Evolutionary conservation across 768 basidiomycete genomes (phyloP).

Genomic region (Amanita thiersii): DNA sequence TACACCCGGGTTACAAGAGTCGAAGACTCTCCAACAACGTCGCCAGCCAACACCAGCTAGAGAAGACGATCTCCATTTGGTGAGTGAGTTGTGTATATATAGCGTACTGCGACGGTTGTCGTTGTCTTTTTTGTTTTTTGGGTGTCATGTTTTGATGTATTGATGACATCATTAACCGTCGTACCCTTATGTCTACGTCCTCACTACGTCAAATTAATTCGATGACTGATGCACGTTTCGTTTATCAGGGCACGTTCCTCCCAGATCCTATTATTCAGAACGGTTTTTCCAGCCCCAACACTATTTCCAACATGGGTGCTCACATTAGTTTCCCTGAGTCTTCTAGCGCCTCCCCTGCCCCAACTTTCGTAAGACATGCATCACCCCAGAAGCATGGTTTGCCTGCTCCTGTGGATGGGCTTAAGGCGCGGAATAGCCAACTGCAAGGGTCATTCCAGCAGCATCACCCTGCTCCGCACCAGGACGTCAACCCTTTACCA

Average conservation of each 20-base stretch:
- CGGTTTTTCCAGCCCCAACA: neutral
- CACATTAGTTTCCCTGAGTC: conserved; percentile 4
- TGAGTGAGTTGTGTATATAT: conserved; percentile 1
- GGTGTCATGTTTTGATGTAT: neutral
- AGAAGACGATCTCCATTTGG: neutral
- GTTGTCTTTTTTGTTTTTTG: neutral
- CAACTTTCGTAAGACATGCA: neutral
- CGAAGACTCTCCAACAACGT: neutral
- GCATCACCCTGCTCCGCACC: conserved; percentile 13
- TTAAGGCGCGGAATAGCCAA: conserved; percentile 4
- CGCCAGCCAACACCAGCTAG: neutral
- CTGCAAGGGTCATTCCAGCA: conserved; percentile 7
- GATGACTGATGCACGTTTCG: neutral
- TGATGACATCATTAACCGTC: conserved; percentile 2
- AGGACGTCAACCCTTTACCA: conserved; percentile 17
- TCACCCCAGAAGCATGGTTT: conserved; percentile 2
- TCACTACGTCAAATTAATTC: neutral
- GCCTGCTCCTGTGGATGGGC: conserved; percentile 5
- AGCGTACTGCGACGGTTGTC: too few relatives aligned
- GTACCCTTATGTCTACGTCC: neutral
- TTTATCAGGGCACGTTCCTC: neutral
- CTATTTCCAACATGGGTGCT: conserved; percentile 8
- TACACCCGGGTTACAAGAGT: neutral
- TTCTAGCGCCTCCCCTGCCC: neutral
- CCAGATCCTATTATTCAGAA: neutral